Evolutionary conservation across 2,329 filamentous ascomycete species (phyloP).

Genomic region (Monilinia laxa): DNA sequence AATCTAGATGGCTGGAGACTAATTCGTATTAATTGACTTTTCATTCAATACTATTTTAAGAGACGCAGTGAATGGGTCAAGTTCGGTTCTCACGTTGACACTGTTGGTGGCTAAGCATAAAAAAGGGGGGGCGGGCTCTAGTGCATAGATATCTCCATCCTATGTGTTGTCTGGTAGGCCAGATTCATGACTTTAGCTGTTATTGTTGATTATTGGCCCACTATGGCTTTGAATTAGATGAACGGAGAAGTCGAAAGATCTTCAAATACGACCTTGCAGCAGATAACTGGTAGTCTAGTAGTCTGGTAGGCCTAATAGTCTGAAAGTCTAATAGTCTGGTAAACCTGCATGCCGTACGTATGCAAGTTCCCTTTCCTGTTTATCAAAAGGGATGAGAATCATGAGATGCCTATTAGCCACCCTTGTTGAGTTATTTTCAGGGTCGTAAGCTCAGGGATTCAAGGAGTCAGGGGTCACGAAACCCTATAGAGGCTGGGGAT

Average conservation of each 20-base stretch:
- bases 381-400: background rate
- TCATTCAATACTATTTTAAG: background rate
- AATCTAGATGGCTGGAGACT: background rate
- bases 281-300: no score
- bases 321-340: no score
- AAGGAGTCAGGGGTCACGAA: background rate
- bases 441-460: constrained; percentile 5
- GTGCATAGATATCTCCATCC: background rate
- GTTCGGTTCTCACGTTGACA: background rate
- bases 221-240: background rate
- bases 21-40: no score
- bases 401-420: background rate
- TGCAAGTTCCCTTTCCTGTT: background rate
- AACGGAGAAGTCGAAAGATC: no score
- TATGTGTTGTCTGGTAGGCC: background rate
- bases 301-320: no score
- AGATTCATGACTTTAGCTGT: background rate
- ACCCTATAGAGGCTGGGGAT: background rate
- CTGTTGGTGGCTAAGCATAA: background rate
- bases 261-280: no score
- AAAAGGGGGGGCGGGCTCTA: background rate
- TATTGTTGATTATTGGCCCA: background rate
- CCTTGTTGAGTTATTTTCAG: constrained; percentile 5
- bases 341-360: background rate
- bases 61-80: background rate